Conservation (phyloP, 108 stramenopile genomes). For the Nitzschia putrida region DNA sequence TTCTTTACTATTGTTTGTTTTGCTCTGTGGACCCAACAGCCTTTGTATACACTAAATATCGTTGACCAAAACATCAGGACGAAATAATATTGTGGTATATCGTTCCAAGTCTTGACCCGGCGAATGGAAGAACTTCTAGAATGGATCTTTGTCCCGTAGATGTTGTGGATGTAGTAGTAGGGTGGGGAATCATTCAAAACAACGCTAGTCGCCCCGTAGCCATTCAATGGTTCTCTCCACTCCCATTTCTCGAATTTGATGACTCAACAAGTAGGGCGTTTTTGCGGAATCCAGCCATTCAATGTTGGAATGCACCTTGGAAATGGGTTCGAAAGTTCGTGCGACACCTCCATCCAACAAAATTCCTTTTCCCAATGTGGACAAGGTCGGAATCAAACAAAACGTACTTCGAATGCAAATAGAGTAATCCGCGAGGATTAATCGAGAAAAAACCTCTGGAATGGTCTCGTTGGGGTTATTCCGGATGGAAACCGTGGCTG, state of each 20-base stretch:
- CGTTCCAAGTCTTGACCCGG: too few species aligned
- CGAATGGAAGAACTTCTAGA: too few species aligned
- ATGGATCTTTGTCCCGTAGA: too few species aligned
- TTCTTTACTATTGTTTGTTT: too few species aligned
- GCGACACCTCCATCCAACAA: conserved; percentile 23
- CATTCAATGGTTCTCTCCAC: conserved; percentile 19
- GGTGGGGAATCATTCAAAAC: not conserved
- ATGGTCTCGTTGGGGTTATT: conserved; percentile 33
- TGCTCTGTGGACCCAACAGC: too few species aligned
- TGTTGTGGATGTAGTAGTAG: too few species aligned
- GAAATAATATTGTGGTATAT: too few species aligned
- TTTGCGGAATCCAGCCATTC: conserved; percentile 8
- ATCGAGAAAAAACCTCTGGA: conserved; percentile 26
- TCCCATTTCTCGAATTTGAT: conserved; percentile 22
- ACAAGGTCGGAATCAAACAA: conserved; percentile 30
- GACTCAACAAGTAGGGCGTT: conserved; percentile 16
- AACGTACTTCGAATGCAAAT: conserved; percentile 36
- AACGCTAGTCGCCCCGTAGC: conserved; percentile 2
- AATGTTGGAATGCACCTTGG: conserved; percentile 4
- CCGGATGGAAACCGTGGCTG: conserved; percentile 23
- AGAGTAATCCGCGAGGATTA: conserved; percentile 27
- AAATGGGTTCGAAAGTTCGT: not conserved
- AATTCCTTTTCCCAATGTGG: conserved; percentile 24
- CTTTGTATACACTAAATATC: too few species aligned
- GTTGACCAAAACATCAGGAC: too few species aligned